Evolutionary conservation across 345 rosid species (phyloP).

Genomic region (Balakata baccata): DNA sequence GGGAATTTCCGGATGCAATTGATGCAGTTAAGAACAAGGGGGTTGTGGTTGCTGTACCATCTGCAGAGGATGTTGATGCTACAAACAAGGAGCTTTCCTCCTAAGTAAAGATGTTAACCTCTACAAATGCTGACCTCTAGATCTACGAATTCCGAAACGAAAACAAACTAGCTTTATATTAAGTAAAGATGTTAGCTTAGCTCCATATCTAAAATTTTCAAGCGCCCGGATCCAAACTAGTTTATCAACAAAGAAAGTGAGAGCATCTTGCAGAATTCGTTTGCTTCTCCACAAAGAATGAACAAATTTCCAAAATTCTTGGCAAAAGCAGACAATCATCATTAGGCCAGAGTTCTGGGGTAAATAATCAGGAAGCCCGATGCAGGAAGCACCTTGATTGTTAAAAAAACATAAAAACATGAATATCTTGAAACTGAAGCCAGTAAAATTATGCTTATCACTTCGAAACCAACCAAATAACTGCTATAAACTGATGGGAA

Average conservation of each 20-base stretch:
- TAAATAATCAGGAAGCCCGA: not conserved
- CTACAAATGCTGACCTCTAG: no score
- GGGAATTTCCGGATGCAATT: slow-evolving; percentile 62
- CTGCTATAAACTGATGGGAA: not conserved
- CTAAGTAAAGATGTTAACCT: slow-evolving; percentile 38
- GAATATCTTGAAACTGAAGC: no score
- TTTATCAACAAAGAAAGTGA: not conserved
- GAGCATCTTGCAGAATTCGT: not conserved
- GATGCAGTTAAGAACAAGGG: slow-evolving; percentile 68
- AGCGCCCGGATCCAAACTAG: no score
- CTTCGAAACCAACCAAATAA: not conserved
- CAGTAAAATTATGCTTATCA: not conserved
- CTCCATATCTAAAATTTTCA: no score
- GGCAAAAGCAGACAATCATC: not conserved
- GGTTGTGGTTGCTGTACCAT: slow-evolving; percentile 76
- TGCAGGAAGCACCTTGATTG: not conserved
- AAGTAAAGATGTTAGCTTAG: no score
- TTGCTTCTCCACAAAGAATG: not conserved
- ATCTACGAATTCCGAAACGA: no score
- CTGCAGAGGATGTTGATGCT: slow-evolving; percentile 64
- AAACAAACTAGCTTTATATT: no score
- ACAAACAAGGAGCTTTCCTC: slow-evolving; percentile 64
- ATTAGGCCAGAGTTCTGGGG: not conserved
- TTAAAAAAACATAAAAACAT: not conserved
- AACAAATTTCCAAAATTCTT: not conserved